Conservation (phyloP, 208 protist species). For the Leishmania tarentolae region DNA sequence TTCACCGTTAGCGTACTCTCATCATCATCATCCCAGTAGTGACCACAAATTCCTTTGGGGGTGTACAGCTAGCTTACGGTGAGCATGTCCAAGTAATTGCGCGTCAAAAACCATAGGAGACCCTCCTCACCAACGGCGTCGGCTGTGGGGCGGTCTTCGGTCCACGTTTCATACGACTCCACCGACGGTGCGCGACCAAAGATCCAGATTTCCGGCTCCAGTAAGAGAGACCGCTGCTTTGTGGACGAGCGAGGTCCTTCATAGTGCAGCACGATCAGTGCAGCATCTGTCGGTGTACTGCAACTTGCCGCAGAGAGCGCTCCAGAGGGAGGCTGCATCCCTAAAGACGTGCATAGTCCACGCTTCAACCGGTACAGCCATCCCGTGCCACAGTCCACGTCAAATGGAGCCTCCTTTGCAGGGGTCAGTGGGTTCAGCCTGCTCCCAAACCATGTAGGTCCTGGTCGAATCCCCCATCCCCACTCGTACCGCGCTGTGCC, state of each 20-base stretch:
- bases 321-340: neutral
- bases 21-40: neutral
- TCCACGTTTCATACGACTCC: conserved; percentile 73
- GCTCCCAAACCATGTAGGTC: conserved; percentile 69
- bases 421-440: conserved; percentile 32
- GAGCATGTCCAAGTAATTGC: conserved; percentile 83
- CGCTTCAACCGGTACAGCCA: conserved; percentile 1
- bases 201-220: conserved; percentile 73
- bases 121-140: conserved; percentile 60
- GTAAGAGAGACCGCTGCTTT: conserved; percentile 71
- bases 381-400: neutral
- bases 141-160: conserved; percentile 58
- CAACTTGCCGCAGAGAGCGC: neutral
- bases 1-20: neutral
- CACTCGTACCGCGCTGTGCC: conserved; percentile 80
- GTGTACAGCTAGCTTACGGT: conserved; percentile 18
- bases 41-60: neutral
- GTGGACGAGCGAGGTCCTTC: conserved; percentile 68
- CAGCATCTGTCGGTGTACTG: conserved; percentile 39
- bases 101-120: conserved; percentile 72
- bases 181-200: conserved; percentile 66
- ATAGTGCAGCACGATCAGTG: conserved; percentile 85
- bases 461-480: conserved; percentile 81
- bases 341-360: neutral
- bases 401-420: neutral